Evolutionary conservation across 371 early-diverging fungal species (phyloP), one percentile per base, ranked within the genome.

Genomic region (Smittium culicis): DNA sequence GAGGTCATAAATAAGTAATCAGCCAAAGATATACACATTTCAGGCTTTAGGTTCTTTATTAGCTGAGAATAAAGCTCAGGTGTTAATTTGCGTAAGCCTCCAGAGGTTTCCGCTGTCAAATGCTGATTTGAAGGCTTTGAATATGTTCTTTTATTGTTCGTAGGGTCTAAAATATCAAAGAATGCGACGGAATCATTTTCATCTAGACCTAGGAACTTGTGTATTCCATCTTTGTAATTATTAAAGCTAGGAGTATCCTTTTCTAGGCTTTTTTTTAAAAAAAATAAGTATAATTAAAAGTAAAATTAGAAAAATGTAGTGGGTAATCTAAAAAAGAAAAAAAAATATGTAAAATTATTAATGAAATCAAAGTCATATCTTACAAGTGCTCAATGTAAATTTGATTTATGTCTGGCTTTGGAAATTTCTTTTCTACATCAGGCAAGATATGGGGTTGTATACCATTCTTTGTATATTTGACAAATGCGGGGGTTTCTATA

Each of bases 371-470:
- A n/a, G n/a, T n/a, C n/a, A 30, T 24, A 29, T 1, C 61, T 57
- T 60, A 67, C 61, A 74, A 77, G 65, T 77, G 72, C 58, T 77
- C 75, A 16, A 74, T 32, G 69, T 75, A 70, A 14, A 77, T 58
- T 14, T 71, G 77, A 14, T 69, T 68, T 1, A 61, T 60, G 30
- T 62, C 56, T 20, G 73, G 70, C 57, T 66, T 65, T n/a, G 25
- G 59, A 11, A 72, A 30, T 65, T 69, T 66, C 0, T 69, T 64
- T 14, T 72, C 77, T 16, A 78, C 69, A 30, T 90, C 88, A 1
- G 85, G 82, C 28, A 87, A 79, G 69, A 89, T 74, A 68, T 90
- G 90, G 34, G 88, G 88, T 17, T 87, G 86, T 3, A 87, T 79
- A 8, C 88, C 90, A 34, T 83, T 83, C 56, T 81, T 70, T 8